These are phyloP conservation scores for Eucalyptus marginata DNA, from an alignment of 345 rosid genomes.

Conservation along the genomic window DNA sequence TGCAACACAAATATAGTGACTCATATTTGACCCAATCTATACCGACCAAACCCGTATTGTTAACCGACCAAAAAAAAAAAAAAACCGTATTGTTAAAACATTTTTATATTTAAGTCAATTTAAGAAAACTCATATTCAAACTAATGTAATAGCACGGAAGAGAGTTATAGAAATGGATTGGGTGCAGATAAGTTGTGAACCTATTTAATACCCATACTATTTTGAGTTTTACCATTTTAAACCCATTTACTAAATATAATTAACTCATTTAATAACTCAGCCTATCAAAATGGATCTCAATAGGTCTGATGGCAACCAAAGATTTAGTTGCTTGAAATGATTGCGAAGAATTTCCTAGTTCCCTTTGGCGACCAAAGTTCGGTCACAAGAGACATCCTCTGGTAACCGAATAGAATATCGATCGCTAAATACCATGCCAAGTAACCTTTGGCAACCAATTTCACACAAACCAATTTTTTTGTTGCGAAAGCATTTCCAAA, in stretches of 20 bases:
- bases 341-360: background rate
- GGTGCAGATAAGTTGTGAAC: too few species aligned
- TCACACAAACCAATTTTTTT: background rate
- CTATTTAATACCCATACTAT: too few species aligned
- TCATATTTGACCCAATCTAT: too few species aligned
- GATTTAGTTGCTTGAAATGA: background rate
- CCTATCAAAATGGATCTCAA: too few species aligned
- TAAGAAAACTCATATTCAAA: too few species aligned
- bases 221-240: too few species aligned
- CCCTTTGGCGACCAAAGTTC: background rate
- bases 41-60: rapidly evolving
- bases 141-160: too few species aligned
- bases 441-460: background rate
- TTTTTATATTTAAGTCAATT: too few species aligned
- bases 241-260: too few species aligned
- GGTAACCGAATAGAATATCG: background rate
- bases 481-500: background rate
- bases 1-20: too few species aligned
- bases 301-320: background rate
- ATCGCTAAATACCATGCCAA: background rate
- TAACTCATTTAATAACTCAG: too few species aligned
- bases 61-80: too few species aligned
- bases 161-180: rapidly evolving
- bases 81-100: rapidly evolving
- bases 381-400: background rate